phyloP scores from a whole-genome alignment of 2,329 filamentous ascomycete species.

The Neofusicoccum sp. region DNA sequence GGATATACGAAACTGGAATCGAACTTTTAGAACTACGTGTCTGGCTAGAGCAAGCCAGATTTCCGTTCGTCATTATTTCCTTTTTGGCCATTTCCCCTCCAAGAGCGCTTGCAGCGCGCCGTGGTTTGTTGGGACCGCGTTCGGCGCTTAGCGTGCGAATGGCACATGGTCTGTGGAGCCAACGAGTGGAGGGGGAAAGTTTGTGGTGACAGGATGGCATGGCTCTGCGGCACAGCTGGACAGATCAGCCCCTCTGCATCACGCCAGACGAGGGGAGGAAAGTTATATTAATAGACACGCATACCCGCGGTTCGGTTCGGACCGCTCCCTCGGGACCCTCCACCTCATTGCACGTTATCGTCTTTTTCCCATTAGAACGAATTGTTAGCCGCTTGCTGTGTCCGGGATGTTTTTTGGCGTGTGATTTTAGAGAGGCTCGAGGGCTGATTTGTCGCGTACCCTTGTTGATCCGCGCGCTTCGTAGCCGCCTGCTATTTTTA shows the following conservation, averaged over 20 bases:
- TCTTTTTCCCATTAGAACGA: not conserved
- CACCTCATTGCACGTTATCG: not conserved
- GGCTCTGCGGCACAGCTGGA: not conserved
- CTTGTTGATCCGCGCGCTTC: not conserved
- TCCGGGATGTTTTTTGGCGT: not conserved
- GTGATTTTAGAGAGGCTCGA: not conserved
- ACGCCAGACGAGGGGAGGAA: not conserved
- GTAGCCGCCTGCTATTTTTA: not conserved
- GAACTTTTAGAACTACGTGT: no score
- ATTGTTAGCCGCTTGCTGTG: not conserved
- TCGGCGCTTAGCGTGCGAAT: slow-evolving; percentile 2
- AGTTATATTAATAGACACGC: not conserved
- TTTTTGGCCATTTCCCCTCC: not conserved
- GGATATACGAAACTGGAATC: no score
- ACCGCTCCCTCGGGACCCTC: not conserved
- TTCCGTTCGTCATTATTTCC: not conserved
- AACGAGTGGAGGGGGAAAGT: not conserved
- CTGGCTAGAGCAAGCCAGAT: not conserved
- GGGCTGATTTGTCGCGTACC: not conserved
- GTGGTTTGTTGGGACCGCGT: not conserved
- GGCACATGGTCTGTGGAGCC: slow-evolving; percentile 6
- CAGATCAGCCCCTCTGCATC: not conserved
- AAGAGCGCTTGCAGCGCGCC: not conserved
- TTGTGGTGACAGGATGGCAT: not conserved
- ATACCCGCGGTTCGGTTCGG: not conserved